Base-by-base conservation (phyloP, 371 early-diverging fungal species). In the Rhizopus arrhizus region DNA sequence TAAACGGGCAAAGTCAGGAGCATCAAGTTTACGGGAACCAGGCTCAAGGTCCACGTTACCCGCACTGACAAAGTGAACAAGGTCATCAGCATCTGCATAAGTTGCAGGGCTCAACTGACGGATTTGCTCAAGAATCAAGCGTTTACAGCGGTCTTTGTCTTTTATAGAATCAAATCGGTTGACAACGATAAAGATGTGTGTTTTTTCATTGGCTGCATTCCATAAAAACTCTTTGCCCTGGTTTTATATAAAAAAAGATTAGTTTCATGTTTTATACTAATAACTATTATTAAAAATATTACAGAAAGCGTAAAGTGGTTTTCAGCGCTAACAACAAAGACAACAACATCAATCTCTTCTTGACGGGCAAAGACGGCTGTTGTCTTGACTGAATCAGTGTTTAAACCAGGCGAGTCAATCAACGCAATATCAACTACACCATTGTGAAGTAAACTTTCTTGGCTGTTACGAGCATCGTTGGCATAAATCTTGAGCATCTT, bases 351-450 rank as follows among this genome's bases (percentile, higher is more conserved):
- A 69, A 99, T 99, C 70, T 96, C 96, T 68, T 96, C 95, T 76
- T 97, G 97, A 56, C 95, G 90, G 10, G 97, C 92, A 86, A 97
- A 96, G 4, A 97, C 83, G 52, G 94, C 89, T 9, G 93, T 96
- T 28, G 99, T 99, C 73, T 97, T 95, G 67, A 95, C 83, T 31
- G 94, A 91, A 70, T 99, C 98, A 34, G 95, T 91, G 74, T 99
- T 99, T 51, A 99, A 81, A n/a, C 99, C 99, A 8, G 99, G 99
- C 1, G 96, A 95, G 62, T 99, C 99, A 63, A 99, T 97, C 62
- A 99, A 77, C 3, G 91, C 90, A 70, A 98, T 91, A 70, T 98
- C 95, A 16, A 95, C 92, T 4, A 93, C 85, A 33, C 95, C 97
- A 68, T 97, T 96, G 72, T 93, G 89, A 32, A 96, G 84, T 48